Evolutionary conservation across 371 early-diverging fungal species (phyloP).

Genomic region (Mucor racemosus): DNA sequence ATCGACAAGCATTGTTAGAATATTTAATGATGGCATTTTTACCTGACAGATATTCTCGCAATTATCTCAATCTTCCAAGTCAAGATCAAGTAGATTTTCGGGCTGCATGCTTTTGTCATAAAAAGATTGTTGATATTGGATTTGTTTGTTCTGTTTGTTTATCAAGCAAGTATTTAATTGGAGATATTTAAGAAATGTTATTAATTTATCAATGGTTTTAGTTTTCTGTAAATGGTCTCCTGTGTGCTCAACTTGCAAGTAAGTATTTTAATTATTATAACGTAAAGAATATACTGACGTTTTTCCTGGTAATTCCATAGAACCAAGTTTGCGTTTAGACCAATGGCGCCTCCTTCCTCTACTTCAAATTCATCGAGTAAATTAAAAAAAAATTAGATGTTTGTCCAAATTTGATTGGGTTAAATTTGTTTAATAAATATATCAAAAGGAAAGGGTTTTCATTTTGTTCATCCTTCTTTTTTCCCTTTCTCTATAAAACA

Average conservation of each 20-base stretch:
- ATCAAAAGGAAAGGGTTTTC: neutral
- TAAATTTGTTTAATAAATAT: neutral
- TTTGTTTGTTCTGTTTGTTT: conserved; percentile 96
- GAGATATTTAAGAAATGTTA: neutral
- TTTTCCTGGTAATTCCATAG: conserved; percentile 31
- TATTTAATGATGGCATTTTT: conserved; percentile 89
- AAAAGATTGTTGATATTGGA: conserved; percentile 87
- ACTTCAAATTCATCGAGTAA: neutral
- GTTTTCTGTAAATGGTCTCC: conserved; percentile 78
- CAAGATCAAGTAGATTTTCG: conserved; percentile 90
- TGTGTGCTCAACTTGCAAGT: conserved; percentile 83
- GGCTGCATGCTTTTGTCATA: conserved; percentile 97
- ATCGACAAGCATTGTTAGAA: conserved; percentile 75
- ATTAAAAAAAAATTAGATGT: conserved; percentile 6
- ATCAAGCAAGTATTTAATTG: conserved; percentile 71
- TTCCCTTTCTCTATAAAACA: neutral
- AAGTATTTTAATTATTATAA: conserved; percentile 19
- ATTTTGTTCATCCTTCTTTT: neutral
- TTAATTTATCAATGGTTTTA: conserved; percentile 17
- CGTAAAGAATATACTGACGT: neutral
- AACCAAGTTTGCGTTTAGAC: conserved; percentile 73
- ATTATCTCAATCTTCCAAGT: conserved; percentile 72
- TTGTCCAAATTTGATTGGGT: conserved; percentile 6
- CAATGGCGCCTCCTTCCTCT: conserved; percentile 29
- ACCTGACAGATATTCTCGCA: conserved; percentile 79